Conservation (phyloP, 2,329 filamentous ascomycete species). For the Penicillium sp. region DNA sequence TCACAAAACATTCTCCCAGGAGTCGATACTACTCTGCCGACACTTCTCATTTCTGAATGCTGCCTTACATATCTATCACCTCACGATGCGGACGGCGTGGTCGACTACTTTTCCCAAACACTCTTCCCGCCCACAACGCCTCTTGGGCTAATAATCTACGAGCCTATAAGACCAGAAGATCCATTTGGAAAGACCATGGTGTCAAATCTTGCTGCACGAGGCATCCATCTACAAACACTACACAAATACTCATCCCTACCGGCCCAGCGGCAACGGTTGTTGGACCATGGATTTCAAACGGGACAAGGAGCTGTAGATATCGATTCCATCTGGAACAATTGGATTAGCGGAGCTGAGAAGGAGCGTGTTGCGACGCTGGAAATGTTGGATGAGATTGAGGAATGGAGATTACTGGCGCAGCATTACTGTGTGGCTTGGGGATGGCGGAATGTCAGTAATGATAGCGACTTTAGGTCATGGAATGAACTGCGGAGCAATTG, state of each 20-base stretch:
- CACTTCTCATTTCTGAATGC: slow-evolving; percentile 87
- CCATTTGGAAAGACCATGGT: slow-evolving; percentile 91
- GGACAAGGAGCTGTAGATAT: slow-evolving; percentile 58
- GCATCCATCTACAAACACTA: slow-evolving; percentile 80
- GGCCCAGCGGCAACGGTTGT: slow-evolving; percentile 66
- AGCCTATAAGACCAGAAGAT: slow-evolving; percentile 79
- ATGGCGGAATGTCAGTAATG: slow-evolving; percentile 54
- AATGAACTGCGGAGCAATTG: background rate
- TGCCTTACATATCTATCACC: slow-evolving; percentile 84
- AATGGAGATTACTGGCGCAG: slow-evolving; percentile 79
- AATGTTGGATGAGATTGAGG: slow-evolving; percentile 91
- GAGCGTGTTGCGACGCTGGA: slow-evolving; percentile 74
- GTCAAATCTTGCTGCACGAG: slow-evolving; percentile 75
- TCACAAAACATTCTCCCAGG: slow-evolving; percentile 34
- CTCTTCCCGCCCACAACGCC: slow-evolving; percentile 43
- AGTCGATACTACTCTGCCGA: slow-evolving; percentile 61
- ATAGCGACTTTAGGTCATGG: background rate
- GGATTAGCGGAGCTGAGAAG: slow-evolving; percentile 69
- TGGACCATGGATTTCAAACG: slow-evolving; percentile 60
- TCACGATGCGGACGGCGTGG: slow-evolving; percentile 58
- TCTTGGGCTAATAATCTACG: slow-evolving; percentile 71
- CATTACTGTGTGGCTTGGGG: slow-evolving; percentile 94
- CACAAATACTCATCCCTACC: slow-evolving; percentile 64
- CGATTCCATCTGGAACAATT: slow-evolving; percentile 69
- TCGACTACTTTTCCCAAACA: slow-evolving; percentile 61